These are phyloP conservation scores for Mycena polygramma DNA, from an alignment of 768 basidiomycete species.

Conservation along the genomic window DNA sequence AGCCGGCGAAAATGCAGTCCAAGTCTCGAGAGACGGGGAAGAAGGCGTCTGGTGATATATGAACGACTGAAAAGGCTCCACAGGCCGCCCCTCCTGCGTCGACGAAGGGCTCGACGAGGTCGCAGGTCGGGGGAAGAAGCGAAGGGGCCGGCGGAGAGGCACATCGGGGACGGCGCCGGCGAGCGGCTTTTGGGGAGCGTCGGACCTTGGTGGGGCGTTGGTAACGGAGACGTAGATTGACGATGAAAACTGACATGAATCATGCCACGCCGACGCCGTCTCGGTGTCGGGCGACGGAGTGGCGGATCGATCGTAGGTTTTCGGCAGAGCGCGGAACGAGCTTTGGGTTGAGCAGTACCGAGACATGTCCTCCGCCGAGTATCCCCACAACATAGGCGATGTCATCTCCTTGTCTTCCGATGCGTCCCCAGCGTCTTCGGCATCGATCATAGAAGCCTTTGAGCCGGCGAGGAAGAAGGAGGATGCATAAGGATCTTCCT, in stretches of 20 bases:
- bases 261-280: constrained; percentile 29
- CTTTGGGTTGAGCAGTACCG: constrained; percentile 33
- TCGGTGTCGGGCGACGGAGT: constrained; percentile 37
- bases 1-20: constrained; percentile 37
- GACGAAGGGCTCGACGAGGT: constrained; percentile 19
- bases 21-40: constrained; percentile 41
- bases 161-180: constrained; percentile 5
- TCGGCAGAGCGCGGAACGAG: constrained; percentile 23
- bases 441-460: constrained; percentile 51
- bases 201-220: constrained; percentile 34
- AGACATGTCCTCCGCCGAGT: constrained; percentile 61
- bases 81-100: constrained; percentile 15
- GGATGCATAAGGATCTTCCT: constrained; percentile 66
- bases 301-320: constrained; percentile 29
- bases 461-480: constrained; percentile 67
- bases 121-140: constrained; percentile 29
- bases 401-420: constrained; percentile 69
- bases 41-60: constrained; percentile 38
- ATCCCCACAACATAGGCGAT: constrained; percentile 64
- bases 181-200: constrained; percentile 16
- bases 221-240: constrained; percentile 30
- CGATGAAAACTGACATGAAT: constrained; percentile 38
- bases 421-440: constrained; percentile 53
- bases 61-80: constrained; percentile 41
- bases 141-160: constrained; percentile 8